Evolutionary conservation across 352 stramenopile species (phyloP).

Genomic region (Globisporangium orthogonon): DNA sequence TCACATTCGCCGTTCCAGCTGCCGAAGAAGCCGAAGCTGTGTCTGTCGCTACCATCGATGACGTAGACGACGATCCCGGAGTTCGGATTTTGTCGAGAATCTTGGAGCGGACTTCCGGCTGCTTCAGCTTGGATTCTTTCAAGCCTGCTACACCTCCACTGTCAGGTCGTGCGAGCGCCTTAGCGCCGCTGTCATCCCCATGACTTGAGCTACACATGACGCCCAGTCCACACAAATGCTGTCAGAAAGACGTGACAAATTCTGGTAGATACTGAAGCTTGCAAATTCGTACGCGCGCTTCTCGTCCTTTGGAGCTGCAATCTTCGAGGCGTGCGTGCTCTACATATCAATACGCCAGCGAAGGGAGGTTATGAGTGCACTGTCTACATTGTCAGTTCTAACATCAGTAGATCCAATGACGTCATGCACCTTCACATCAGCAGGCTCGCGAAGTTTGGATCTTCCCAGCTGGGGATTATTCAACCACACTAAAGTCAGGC

Average conservation of each 20-base stretch:
- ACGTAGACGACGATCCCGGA: slow-evolving; percentile 6
- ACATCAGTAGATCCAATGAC: background rate
- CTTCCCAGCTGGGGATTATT: slow-evolving; percentile 9
- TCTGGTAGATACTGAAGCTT: background rate
- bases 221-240: background rate
- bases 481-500: background rate
- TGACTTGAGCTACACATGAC: slow-evolving; percentile 8
- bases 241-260: background rate
- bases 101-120: slow-evolving; percentile 37
- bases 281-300: slow-evolving; percentile 20
- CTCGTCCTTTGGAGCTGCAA: slow-evolving; percentile 21
- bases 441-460: slow-evolving; percentile 26
- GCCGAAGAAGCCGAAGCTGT: background rate
- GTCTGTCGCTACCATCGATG: background rate
- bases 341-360: background rate
- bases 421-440: slow-evolving; percentile 19
- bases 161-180: slow-evolving; percentile 10
- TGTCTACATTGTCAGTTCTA: background rate
- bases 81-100: slow-evolving; percentile 35
- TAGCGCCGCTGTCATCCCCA: slow-evolving; percentile 13
- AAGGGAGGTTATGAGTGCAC: too few relatives aligned
- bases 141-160: too few relatives aligned
- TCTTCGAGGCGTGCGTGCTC: slow-evolving; percentile 6
- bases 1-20: slow-evolving; percentile 1
- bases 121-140: slow-evolving; percentile 74